Conservation (phyloP, 768 basidiomycete species). For the Lactarius vividus region DNA sequence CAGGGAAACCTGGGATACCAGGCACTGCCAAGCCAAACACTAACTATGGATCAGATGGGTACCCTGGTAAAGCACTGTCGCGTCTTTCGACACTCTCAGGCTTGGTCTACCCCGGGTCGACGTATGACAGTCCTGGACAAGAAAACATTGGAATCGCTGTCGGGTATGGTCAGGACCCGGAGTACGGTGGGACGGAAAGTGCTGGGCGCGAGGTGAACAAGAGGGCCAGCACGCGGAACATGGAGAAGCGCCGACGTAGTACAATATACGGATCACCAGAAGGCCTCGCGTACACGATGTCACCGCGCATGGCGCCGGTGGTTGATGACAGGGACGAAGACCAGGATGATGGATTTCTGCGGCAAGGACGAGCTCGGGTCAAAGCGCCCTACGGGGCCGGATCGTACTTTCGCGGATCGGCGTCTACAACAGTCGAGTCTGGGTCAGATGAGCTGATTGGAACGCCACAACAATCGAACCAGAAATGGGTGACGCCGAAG, state of each 20-base stretch:
- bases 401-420: slow-evolving; percentile 51
- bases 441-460: slow-evolving; percentile 28
- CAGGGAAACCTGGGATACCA: slow-evolving; percentile 8
- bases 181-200: not conserved
- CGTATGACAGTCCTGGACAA: slow-evolving; percentile 16
- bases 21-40: not conserved
- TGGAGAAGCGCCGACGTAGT: slow-evolving; percentile 21
- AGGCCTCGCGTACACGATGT: slow-evolving; percentile 25
- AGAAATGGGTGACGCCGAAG: slow-evolving; percentile 27
- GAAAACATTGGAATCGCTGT: slow-evolving; percentile 29
- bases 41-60: slow-evolving; percentile 8
- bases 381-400: slow-evolving; percentile 65
- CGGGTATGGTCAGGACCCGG: slow-evolving; percentile 18
- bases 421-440: slow-evolving; percentile 33
- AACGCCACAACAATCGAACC: slow-evolving; percentile 19
- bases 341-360: slow-evolving; percentile 24
- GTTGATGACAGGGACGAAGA: slow-evolving; percentile 33
- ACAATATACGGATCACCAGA: slow-evolving; percentile 25
- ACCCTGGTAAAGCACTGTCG: slow-evolving; percentile 15
- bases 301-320: slow-evolving; percentile 32
- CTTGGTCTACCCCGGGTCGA: slow-evolving; percentile 19
- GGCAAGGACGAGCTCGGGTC: slow-evolving; percentile 54
- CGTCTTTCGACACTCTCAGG: slow-evolving; percentile 28
- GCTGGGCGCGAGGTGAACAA: slow-evolving; percentile 13
- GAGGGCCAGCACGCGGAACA: slow-evolving; percentile 18